These are phyloP conservation scores for Kodamaea arcana DNA, from an alignment of 1,139 yeast species.

Conservation along the genomic window DNA sequence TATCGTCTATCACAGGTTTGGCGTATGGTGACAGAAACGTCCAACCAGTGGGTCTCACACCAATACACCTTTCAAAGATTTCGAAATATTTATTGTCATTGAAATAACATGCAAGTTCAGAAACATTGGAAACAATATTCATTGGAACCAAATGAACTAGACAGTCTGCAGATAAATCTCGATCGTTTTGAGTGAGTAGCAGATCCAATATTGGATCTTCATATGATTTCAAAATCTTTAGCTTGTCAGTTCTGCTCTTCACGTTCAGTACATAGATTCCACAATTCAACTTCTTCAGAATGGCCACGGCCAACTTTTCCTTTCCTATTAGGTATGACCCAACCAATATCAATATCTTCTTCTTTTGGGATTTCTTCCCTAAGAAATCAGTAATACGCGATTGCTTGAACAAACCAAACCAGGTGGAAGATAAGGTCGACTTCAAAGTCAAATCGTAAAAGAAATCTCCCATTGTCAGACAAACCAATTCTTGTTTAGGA, in stretches of 20 bases:
- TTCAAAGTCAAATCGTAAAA: slow-evolving; percentile 34
- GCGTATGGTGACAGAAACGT: slow-evolving; percentile 33
- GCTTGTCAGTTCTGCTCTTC: slow-evolving; percentile 46
- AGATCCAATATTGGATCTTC: slow-evolving; percentile 29
- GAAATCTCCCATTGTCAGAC: slow-evolving; percentile 54
- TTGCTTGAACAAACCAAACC: slow-evolving; percentile 39
- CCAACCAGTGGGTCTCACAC: slow-evolving; percentile 88
- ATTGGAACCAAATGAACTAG: slow-evolving; percentile 72
- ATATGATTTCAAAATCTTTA: slow-evolving; percentile 35
- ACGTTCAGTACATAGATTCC: slow-evolving; percentile 49
- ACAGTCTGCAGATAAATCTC: slow-evolving; percentile 41
- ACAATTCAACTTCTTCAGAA: slow-evolving; percentile 53
- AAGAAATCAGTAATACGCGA: slow-evolving; percentile 46
- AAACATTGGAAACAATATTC: slow-evolving; percentile 36
- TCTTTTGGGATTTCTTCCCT: slow-evolving; percentile 19
- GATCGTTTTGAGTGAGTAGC: slow-evolving; percentile 29
- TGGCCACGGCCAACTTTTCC: slow-evolving; percentile 71
- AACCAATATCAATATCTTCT: slow-evolving; percentile 58
- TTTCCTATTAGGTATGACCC: slow-evolving; percentile 94
- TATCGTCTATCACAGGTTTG: slow-evolving; percentile 5
- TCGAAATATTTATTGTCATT: slow-evolving; percentile 43
- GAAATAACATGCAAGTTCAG: slow-evolving; percentile 47
- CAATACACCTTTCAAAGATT: slow-evolving; percentile 54
- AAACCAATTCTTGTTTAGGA: slow-evolving; percentile 71
- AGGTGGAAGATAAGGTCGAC: slow-evolving; percentile 26